Percentiles rank a stretch among this genome's conserved stretches.
Conservation (phyloP, 73 alveolate genomes). For the Loxodes magnus region DNA sequence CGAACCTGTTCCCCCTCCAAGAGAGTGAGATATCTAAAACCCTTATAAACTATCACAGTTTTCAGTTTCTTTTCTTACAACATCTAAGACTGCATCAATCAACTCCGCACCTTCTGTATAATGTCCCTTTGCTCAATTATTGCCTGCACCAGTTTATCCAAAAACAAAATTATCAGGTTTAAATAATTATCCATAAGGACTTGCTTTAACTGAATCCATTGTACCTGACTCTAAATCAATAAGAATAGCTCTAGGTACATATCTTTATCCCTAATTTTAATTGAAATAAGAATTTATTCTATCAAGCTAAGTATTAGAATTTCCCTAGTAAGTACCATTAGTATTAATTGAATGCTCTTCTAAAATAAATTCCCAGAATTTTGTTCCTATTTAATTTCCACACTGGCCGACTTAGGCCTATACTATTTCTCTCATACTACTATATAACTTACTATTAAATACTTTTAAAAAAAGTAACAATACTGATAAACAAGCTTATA, state of each 20-base stretch:
- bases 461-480: too few relatives aligned
- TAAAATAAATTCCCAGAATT: conserved; percentile 99
- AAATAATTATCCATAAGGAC: conserved; percentile 97
- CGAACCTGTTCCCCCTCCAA: conserved; percentile 95
- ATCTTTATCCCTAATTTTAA: conserved; percentile 95
- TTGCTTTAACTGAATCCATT: conserved; percentile 97
- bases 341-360: conserved; percentile 99
- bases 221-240: conserved; percentile 99
- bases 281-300: conserved; percentile 92
- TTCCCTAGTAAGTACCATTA: conserved; percentile 95
- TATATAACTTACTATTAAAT: too few relatives aligned
- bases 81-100: conserved; percentile 87
- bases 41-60: conserved; percentile 91
- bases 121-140: conserved; percentile 99
- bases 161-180: conserved; percentile 99
- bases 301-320: conserved; percentile 86
- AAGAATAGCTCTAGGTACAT: conserved; percentile 95
- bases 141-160: conserved; percentile 95
- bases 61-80: conserved; percentile 89
- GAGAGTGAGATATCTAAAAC: conserved; percentile 81
- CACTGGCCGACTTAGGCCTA: conserved; percentile 95
- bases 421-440: conserved; percentile 29
- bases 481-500: too few relatives aligned
- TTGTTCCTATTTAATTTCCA: conserved; percentile 99
- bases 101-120: conserved; percentile 95